Percentiles rank a stretch among this genome's conserved stretches.
phyloP scores from a whole-genome alignment of 2,329 filamentous ascomycete genomes.

The Penicillium sclerotiorum region DNA sequence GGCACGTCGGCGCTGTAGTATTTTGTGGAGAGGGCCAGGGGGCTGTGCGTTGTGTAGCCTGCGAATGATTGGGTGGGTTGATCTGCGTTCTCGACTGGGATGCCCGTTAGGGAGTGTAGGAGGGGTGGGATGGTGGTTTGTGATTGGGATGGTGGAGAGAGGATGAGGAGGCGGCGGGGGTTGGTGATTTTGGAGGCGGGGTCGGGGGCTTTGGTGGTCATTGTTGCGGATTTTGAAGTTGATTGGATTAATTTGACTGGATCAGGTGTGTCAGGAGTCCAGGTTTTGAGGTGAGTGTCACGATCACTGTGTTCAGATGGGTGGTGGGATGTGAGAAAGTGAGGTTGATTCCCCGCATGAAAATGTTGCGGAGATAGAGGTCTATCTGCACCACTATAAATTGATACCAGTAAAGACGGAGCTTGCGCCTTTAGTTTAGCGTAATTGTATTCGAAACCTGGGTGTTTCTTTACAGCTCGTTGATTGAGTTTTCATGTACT shows the following conservation, averaged over 20 bases:
- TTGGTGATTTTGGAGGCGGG: slow-evolving; percentile 32
- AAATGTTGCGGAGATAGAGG: slow-evolving; percentile 17
- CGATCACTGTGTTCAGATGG: not conserved
- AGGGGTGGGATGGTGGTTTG: slow-evolving; percentile 39
- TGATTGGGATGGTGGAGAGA: slow-evolving; percentile 41
- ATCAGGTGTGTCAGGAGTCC: not conserved
- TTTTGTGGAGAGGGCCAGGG: slow-evolving; percentile 44
- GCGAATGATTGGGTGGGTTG: too few species aligned
- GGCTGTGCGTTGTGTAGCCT: slow-evolving; percentile 50
- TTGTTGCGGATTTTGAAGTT: not conserved
- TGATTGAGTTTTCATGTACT: too few species aligned
- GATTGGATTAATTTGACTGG: not conserved
- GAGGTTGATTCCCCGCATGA: slow-evolving; percentile 16
- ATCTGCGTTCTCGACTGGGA: slow-evolving; percentile 28
- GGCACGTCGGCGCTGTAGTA: slow-evolving; percentile 49
- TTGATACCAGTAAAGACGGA: too few species aligned
- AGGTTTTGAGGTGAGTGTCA: not conserved
- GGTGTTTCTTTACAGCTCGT: too few species aligned
- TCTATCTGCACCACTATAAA: not conserved
- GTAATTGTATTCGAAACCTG: too few species aligned
- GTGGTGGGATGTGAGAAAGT: slow-evolving; percentile 2
- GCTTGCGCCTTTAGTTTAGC: too few species aligned
- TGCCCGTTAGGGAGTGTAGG: slow-evolving; percentile 40
- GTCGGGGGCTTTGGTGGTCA: slow-evolving; percentile 15
- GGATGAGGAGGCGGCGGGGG: slow-evolving; percentile 46